Evolutionary conservation across 2,329 filamentous ascomycete species (phyloP), one percentile per base, ranked within the genome.

Genomic region (Aspergillus fischeri): DNA sequence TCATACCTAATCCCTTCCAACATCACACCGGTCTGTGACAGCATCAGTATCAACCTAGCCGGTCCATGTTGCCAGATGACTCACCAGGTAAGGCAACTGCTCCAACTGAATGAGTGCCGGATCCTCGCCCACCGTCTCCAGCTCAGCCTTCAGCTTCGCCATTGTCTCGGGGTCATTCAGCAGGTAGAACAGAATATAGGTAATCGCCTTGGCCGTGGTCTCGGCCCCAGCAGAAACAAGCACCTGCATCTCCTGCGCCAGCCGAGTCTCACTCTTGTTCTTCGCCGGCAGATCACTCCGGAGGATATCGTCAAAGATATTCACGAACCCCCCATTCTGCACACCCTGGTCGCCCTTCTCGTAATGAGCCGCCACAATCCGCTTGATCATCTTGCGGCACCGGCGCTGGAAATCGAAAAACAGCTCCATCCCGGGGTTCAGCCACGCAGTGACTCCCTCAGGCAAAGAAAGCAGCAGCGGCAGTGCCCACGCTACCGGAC

Each of bases 181-280:
- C 14, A 68, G 49, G 21, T 68, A 63, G 32, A 65, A 68, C 5
- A 59, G 41, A 21, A 59, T 61, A 24, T 58, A 60, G 11, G 55
- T 60, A 51, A 71, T 58, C 1, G 66, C 60, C 49, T 65, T 62
- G 7, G 71, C 67, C 1, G 71, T 75, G 0, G 73, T 75, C 28
- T 72, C 70, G 2, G 65, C 57, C 0, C 73, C 72, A 4, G 73
- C 73, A 20, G 64, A 58, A 1, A 71, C 59, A 4, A 75, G 51
- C 3, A 68, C 55, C 49, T 67, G 60, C 24, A 65, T 67, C 44
- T 76, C 73, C 27, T 72, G 68, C 20, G 59, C 63, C 24, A 76
- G 54, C 4, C 72, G 64, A 8, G 63, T 54, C 5, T 65, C 65
- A 1, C 70, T 66, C 57, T 78, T 78, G 54, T 76, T 74, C 17